Conservation (phyloP, 345 rosid species). For the Gossypium thurberi region DNA sequence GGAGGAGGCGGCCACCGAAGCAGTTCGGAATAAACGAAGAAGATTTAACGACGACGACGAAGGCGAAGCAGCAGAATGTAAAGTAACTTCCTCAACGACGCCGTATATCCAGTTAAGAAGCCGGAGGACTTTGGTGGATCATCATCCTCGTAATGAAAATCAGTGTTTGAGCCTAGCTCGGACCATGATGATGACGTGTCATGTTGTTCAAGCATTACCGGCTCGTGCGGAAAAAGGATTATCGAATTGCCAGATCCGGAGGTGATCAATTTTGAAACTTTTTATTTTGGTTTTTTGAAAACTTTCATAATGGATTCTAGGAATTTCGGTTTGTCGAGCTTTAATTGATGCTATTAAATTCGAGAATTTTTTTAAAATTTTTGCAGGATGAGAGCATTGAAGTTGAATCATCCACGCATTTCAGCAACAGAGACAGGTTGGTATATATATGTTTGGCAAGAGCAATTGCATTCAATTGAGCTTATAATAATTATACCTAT, state of each 20-base stretch:
- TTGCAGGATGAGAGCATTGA: constrained; percentile 43
- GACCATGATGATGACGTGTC: too few species aligned
- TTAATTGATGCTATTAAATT: constrained; percentile 22
- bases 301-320: constrained; percentile 6
- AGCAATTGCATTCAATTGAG: not conserved
- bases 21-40: constrained; percentile 3
- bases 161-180: too few species aligned
- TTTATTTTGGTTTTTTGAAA: not conserved
- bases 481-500: not conserved
- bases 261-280: constrained; percentile 22
- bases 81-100: not conserved
- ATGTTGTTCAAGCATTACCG: too few species aligned
- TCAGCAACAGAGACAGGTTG: constrained; percentile 34
- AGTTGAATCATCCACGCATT: constrained; percentile 46
- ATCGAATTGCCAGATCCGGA: too few species aligned
- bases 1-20: constrained; percentile 2
- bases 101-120: too few species aligned
- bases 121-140: too few species aligned
- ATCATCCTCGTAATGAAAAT: too few species aligned
- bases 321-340: constrained; percentile 23
- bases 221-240: too few species aligned
- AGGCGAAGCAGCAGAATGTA: not conserved
- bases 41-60: not conserved
- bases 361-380: not conserved
- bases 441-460: not conserved